Evolutionary conservation across 176 grass and related monocot species (phyloP).

Genomic region (Rhynchospora breviuscula): DNA sequence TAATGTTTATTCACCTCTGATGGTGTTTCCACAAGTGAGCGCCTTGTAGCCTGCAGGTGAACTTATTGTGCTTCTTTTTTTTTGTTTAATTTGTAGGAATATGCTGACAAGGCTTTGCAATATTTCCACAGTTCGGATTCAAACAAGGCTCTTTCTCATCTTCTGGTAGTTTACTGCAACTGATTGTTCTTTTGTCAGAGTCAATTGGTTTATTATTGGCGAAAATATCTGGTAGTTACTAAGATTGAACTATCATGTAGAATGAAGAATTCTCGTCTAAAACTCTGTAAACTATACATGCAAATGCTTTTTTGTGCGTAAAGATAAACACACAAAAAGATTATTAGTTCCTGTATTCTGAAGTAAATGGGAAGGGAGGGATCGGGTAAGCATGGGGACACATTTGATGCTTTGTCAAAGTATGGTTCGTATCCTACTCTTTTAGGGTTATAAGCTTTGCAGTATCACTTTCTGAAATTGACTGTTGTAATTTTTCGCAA

Average conservation of each 20-base stretch:
- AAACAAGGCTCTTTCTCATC: constrained; percentile 51
- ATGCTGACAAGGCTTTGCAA: constrained; percentile 82
- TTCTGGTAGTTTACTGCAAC: constrained; percentile 54
- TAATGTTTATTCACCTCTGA: background rate
- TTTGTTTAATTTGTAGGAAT: constrained; percentile 55
- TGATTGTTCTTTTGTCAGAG: background rate
- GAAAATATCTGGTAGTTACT: background rate
- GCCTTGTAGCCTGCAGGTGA: background rate
- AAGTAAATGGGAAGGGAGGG: background rate
- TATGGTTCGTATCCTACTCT: background rate
- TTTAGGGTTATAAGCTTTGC: background rate
- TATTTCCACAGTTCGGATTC: constrained; percentile 77
- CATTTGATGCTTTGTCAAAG: background rate
- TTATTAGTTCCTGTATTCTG: background rate
- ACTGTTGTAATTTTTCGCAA: background rate
- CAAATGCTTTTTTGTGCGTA: background rate
- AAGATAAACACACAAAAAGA: background rate
- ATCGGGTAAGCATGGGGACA: background rate
- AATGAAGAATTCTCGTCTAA: background rate
- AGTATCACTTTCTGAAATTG: background rate
- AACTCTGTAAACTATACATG: background rate
- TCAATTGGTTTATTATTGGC: background rate
- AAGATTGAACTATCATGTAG: background rate
- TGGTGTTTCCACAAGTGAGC: background rate
- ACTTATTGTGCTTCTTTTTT: background rate